Evolutionary conservation across 2,329 filamentous ascomycete genomes (phyloP).

Genomic region (Fusarium sp.): DNA sequence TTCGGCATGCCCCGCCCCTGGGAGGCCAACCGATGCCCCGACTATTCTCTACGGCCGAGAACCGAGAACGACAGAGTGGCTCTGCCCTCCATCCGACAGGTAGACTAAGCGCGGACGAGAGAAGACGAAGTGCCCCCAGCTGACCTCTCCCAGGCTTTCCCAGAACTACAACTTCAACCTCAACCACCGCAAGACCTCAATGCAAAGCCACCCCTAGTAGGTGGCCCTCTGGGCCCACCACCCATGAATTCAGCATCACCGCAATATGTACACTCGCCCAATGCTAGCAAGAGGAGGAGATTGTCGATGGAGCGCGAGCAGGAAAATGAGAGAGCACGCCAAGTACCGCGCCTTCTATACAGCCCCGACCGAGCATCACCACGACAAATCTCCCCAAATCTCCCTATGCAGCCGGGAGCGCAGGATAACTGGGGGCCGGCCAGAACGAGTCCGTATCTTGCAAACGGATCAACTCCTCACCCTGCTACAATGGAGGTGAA

Average conservation of each 20-base stretch:
- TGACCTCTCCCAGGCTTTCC: constrained; percentile 56
- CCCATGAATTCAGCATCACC: constrained; percentile 52
- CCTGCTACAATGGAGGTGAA: constrained; percentile 49
- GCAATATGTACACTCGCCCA: constrained; percentile 64
- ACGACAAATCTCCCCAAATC: constrained; percentile 52
- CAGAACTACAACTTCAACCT: constrained; percentile 55
- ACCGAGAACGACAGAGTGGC: constrained; percentile 56
- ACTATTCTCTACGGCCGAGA: constrained; percentile 51
- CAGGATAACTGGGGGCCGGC: constrained; percentile 52
- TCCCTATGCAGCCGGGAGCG: constrained; percentile 38
- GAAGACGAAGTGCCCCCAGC: constrained; percentile 1
- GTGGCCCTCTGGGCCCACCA: constrained; percentile 50
- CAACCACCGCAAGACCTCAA: constrained; percentile 49
- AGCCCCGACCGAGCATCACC: constrained; percentile 49
- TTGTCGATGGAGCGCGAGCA: constrained; percentile 56
- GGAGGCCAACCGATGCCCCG: constrained; percentile 52
- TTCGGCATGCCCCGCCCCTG: constrained; percentile 56
- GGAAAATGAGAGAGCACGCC: constrained; percentile 55
- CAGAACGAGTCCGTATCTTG: constrained; percentile 51
- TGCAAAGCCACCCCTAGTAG: constrained; percentile 48
- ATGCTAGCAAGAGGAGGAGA: constrained; percentile 61
- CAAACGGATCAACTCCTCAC: constrained; percentile 42
- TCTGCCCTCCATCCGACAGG: constrained; percentile 66
- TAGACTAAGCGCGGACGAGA: constrained; percentile 43
- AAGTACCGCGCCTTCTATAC: constrained; percentile 61